Evolutionary conservation across 139 green algal genomes (phyloP).

Genomic region (Mychonastes homosphaera): DNA sequence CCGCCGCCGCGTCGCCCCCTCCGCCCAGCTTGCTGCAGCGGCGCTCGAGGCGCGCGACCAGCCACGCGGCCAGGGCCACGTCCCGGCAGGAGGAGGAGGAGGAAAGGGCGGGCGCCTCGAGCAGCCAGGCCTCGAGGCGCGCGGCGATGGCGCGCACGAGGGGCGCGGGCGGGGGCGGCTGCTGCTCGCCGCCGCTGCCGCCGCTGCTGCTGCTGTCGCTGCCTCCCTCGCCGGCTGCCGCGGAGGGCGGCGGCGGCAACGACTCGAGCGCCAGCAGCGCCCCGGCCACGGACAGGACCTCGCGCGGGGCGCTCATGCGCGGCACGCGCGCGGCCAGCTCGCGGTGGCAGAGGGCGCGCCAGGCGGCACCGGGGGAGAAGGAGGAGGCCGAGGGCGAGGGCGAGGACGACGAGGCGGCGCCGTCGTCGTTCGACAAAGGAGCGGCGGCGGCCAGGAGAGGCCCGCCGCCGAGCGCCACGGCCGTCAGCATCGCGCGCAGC

Average conservation of each 20-base stretch:
- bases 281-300: no score
- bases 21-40: not conserved
- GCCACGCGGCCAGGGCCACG: not conserved
- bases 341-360: no score
- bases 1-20: not conserved
- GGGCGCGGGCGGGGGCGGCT: not conserved
- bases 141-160: no score
- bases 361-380: no score
- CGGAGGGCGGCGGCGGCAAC: no score
- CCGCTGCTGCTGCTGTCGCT: not conserved
- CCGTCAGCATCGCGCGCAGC: not conserved
- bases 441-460: constrained; percentile 1
- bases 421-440: not conserved
- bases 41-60: not conserved
- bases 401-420: not conserved
- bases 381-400: no score
- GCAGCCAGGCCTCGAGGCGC: no score
- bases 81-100: not conserved
- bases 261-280: no score
- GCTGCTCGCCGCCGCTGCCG: not conserved
- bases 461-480: not conserved
- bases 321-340: no score
- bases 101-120: no score
- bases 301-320: no score
- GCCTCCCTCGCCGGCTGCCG: not conserved